Evolutionary conservation across 2,329 filamentous ascomycete genomes (phyloP), one percentile per base, ranked within the genome.

Genomic region (Talaromyces sp.): DNA sequence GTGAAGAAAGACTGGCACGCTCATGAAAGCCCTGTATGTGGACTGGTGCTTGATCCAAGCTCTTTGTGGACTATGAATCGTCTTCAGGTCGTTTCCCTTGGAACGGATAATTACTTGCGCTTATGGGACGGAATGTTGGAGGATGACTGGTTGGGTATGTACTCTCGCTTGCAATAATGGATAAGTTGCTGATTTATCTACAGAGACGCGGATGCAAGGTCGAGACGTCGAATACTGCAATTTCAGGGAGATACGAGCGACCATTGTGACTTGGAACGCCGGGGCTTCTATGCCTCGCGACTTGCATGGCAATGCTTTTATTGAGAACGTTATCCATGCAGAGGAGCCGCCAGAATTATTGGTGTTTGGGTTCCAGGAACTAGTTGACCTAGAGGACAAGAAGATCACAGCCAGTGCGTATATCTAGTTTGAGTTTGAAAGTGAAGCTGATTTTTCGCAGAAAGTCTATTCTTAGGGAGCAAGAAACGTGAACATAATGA

Each of bases 331-430:
- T 17, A 82, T 99, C 31, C 86, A 89, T 68, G 86, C 86, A n/a
- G 89, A 90, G 67, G 86, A 89, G 45, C 88, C 90, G 8, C 92
- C 95, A 0, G 95, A 98, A 70, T 93, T 99, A 59, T 80, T 98
- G 2, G 87, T 98, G 0, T 99, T 99, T 81, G 94, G 93, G 1
- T 99, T 99, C 77, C 95, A 99, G 77, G 95, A 99, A 78, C 84
- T 99, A n/a, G 95, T 99, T 3, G 95, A 99, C 73, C 83, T 99
- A 8, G 95, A 99, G 76, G 92, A 99, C 79, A 98, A 98, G 81
- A 96, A 93, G 70, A 90, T 96, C 60, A 98, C 94, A 25, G 95
- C 95, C n/a, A 97, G 88, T 87, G 78, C 73, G 85, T 83, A 66
- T 61, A 3, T 27, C 9, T 52, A 19, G 15, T 10, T 10, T 47